Base-by-base conservation (phyloP, 179 eudicot species). In the Gypsophila paniculata region DNA sequence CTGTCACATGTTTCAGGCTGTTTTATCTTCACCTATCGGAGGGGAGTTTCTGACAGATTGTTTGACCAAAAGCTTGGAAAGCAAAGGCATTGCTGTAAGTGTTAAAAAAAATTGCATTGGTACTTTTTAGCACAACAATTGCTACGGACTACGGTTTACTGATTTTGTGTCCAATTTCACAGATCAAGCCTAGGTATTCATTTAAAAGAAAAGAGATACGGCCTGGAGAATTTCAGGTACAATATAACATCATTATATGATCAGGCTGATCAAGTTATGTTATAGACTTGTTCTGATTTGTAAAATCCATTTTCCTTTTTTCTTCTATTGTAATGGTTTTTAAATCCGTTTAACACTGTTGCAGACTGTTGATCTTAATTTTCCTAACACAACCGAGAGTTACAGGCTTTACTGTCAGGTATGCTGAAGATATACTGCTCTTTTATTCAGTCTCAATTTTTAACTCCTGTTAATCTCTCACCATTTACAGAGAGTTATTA, bases 221-320 rank as follows among this genome's bases (percentile, higher is more conserved):
- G 15, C 86, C 92, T 22, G 99, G 99, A 65, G 96, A 91, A 79
- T 91, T 94, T 83, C 99, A 94, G 99, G 99, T 94, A 75, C 48
- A 6, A 21, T 14, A 17, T 22, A 22, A 58, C 62, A 22, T 21
- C 34, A 42, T 34, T 70, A 38, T 65, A 51, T 62, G 21, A 21
- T 2, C 15, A 34, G 10, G 22, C 46, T 48, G 26, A 68, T 74
- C 23, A 19, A 25, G 0, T 25, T 53, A 17, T 54, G 59, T n/a
- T 8, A 54, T 32, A 34, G n/a, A 34, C 46, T 62, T 36, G 48
- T 36, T 38, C 14, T 63, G 25, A 34, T 36, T 15, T 32, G 48
- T 36, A 63, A 12, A 63, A 36, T 38, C 46, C 64, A 15, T 10
- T 54, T 18, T 25, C 48, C 22, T 67, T 15, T 19, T 59, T 48